These are phyloP conservation scores for Aspergillus puulaauensis DNA, from an alignment of 2,329 filamentous ascomycete genomes.

Conservation along the genomic window DNA sequence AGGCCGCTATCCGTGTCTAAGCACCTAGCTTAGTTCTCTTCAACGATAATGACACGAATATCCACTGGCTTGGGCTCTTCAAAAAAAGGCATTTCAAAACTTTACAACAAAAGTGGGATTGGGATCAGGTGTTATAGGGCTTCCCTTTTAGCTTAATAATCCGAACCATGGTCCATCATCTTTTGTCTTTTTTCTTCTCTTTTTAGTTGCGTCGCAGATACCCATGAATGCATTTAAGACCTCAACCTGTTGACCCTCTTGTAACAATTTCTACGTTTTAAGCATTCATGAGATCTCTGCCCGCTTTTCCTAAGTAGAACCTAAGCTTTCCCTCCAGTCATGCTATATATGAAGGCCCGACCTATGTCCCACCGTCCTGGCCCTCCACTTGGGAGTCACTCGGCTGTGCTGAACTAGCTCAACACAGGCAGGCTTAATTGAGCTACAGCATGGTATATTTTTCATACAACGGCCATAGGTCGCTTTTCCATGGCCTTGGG, in stretches of 20 bases:
- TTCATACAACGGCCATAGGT: no score
- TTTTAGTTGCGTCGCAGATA: slow-evolving; percentile 34
- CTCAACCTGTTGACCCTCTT: slow-evolving; percentile 18
- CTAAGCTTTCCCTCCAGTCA: neutral
- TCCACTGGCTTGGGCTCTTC: slow-evolving; percentile 2
- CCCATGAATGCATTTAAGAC: slow-evolving; percentile 41
- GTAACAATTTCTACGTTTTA: slow-evolving; percentile 18
- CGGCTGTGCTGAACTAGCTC: no score
- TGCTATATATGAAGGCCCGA: no score
- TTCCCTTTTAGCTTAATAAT: slow-evolving; percentile 29
- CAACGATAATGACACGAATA: slow-evolving; percentile 22
- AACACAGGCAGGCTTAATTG: no score
- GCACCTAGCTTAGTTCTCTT: slow-evolving; percentile 25
- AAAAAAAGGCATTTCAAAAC: slow-evolving; percentile 23
- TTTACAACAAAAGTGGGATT: slow-evolving; percentile 6
- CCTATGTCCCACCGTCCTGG: no score
- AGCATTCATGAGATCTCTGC: slow-evolving; percentile 29
- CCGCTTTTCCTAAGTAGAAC: slow-evolving; percentile 1
- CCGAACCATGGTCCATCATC: slow-evolving; percentile 20
- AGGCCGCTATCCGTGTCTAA: slow-evolving; percentile 98
- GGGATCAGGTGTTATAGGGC: slow-evolving; percentile 24
- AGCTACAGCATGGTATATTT: no score
- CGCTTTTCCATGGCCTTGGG: no score
- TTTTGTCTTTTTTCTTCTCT: slow-evolving; percentile 8
- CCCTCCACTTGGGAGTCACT: no score